phyloP scores from a whole-genome alignment of 2,329 filamentous ascomycete genomes.

The Trichophyton rubrum region DNA sequence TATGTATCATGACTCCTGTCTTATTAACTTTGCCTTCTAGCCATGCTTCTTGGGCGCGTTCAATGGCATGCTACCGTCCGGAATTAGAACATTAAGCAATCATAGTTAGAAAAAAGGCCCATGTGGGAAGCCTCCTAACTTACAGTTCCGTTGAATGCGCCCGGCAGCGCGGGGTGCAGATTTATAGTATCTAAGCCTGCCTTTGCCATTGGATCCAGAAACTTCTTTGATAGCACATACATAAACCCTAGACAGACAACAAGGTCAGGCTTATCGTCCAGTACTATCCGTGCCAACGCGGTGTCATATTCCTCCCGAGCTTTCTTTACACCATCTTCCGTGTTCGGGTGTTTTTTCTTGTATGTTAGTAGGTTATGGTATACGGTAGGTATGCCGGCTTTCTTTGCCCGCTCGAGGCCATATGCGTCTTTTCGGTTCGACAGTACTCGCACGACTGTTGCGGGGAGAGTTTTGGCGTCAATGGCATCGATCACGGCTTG shows the following conservation, averaged over 20 bases:
- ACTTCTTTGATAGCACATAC: constrained; percentile 61
- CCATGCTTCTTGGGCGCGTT: constrained; percentile 63
- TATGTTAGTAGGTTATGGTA: constrained; percentile 63
- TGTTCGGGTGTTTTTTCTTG: constrained; percentile 53
- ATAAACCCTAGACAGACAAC: constrained; percentile 80
- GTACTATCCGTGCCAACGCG: constrained; percentile 56
- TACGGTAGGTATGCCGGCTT: constrained; percentile 54
- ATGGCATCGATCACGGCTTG: constrained; percentile 60
- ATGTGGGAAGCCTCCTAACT: not conserved
- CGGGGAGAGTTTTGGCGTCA: constrained; percentile 36
- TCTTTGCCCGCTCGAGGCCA: constrained; percentile 49
- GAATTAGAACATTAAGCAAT: not conserved
- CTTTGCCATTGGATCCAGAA: constrained; percentile 54
- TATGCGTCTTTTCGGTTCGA: constrained; percentile 53
- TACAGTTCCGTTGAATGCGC: constrained; percentile 21
- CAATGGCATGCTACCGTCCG: constrained; percentile 49
- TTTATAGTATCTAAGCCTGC: constrained; percentile 63
- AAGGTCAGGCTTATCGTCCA: constrained; percentile 54
- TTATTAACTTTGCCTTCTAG: constrained; percentile 52
- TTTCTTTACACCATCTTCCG: constrained; percentile 34
- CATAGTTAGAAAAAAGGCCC: not conserved
- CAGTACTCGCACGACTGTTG: constrained; percentile 50
- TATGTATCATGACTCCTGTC: constrained; percentile 80
- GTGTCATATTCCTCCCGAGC: constrained; percentile 61
- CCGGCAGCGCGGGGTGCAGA: constrained; percentile 62